Evolutionary conservation across 2,329 filamentous ascomycete species (phyloP).

Genomic region (Alternaria arbusti): DNA sequence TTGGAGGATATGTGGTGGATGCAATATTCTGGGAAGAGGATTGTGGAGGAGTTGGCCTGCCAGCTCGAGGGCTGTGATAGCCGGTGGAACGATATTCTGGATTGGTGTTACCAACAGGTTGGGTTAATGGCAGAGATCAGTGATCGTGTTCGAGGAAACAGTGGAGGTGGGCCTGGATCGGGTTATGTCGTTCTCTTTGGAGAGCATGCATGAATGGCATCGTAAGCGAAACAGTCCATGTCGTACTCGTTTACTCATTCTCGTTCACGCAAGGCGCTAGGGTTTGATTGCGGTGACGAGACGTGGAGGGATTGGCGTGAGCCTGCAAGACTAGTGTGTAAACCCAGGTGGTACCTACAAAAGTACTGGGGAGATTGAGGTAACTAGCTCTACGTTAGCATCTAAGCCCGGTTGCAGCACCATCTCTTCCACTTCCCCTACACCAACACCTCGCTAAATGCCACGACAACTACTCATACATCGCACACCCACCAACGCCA

Average conservation of each 20-base stretch:
- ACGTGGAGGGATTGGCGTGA: neutral
- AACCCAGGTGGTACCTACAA: neutral
- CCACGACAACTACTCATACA: conserved; percentile 10
- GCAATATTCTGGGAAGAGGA: neutral
- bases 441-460: conserved; percentile 15
- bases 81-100: neutral
- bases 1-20: neutral
- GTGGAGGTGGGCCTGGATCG: neutral
- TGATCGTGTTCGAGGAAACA: neutral
- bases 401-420: neutral
- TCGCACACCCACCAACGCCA: neutral
- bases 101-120: neutral
- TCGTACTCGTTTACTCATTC: neutral
- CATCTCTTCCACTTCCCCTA: neutral
- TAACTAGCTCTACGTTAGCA: neutral
- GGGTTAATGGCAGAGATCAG: neutral
- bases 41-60: neutral
- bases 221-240: neutral
- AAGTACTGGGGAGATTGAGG: neutral
- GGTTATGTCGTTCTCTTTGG: neutral
- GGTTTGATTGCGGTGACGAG: neutral
- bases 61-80: neutral
- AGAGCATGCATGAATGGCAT: neutral
- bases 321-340: neutral
- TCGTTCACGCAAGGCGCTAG: neutral